Evolutionary conservation across 2,329 filamentous ascomycete species (phyloP), one percentile per base, ranked within the genome.

Genomic region (Tolypocladium inflatum): DNA sequence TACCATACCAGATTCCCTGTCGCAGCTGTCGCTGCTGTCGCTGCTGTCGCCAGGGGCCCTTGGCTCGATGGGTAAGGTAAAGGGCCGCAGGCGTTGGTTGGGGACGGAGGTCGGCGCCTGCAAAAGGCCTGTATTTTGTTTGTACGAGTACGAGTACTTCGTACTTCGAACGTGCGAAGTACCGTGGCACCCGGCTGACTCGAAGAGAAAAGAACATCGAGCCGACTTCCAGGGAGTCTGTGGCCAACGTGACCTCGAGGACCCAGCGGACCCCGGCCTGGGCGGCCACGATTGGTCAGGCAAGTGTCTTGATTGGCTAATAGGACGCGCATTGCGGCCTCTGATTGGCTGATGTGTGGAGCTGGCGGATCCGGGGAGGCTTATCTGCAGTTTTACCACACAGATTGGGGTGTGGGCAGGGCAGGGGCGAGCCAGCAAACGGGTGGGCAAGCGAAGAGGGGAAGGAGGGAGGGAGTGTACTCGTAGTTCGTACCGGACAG

Each of bases 251-350:
- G 45, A 50, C 45, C 45, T 50, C 23, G 26, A 33, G 45, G 45
- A 33, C 45, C 56, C 56, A 57, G 45, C 55, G 42, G 55, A 56
- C 55, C 43, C 26, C 23, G 42, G 30, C n/a, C 21, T 15, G 42
- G 43, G 43, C 43, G 35, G 55, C 51, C 43, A 55, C 55, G 57
- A 58, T 61, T 62, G 59, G 60, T 50, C 53, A n/a, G 41, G 33
- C 23, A 19, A 26, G 43, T 17, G 41, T 41, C 43, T 41, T 58
- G 56, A 61, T 61, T 61, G 58, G 60, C 58, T 58, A 55, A 58
- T 55, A 54, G 58, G 35, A 53, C 45, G 54, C 21, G 21, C 33
- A 58, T 39, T 38, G 48, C n/a, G 19, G 23, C 8, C 35, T n/a
- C 41, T 57, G 55, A 59, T 51, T 51, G 48, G 48, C 26, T 9